A percentile compares a stretch with the other conserved stretches of the same genome.
Conservation (phyloP, 2,329 filamentous ascomycete genomes). For the Reticulascus tulasneorum region DNA sequence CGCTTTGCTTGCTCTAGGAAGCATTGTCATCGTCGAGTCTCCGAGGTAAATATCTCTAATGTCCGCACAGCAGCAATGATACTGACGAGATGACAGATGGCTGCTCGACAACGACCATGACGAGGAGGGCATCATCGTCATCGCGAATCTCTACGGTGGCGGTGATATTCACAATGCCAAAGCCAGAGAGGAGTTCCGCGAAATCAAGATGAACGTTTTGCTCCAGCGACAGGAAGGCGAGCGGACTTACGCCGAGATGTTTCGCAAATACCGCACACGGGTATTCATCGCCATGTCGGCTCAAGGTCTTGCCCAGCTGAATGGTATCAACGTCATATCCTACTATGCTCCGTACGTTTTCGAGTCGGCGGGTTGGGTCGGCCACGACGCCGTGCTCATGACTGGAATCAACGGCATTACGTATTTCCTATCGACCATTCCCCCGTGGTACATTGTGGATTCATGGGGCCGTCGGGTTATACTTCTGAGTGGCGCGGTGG, state of each 20-base stretch:
- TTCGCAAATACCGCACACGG: constrained; percentile 82
- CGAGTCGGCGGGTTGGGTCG: constrained; percentile 92
- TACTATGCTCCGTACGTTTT: constrained; percentile 98
- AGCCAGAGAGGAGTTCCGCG: constrained; percentile 91
- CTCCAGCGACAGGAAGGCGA: constrained; percentile 93
- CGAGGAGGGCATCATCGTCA: constrained; percentile 96
- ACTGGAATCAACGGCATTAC: constrained; percentile 91
- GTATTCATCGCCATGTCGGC: constrained; percentile 99
- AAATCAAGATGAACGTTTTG: constrained; percentile 98
- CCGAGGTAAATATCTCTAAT: constrained; percentile 61
- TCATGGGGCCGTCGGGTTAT: constrained; percentile 86
- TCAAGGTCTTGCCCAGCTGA: constrained; percentile 90
- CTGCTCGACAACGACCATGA: constrained; percentile 96
- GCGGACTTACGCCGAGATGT: constrained; percentile 89
- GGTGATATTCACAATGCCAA: constrained; percentile 93
- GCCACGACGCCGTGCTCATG: constrained; percentile 90
- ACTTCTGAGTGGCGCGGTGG: constrained; percentile 80
- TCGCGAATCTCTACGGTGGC: constrained; percentile 93
- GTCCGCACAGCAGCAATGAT: no score
- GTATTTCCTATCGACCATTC: constrained; percentile 87
- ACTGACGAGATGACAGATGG: constrained; percentile 59
- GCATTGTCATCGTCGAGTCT: constrained; percentile 91
- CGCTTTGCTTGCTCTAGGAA: constrained; percentile 75
- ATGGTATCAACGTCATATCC: constrained; percentile 98
- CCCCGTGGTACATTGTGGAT: constrained; percentile 96